These are phyloP conservation scores for Ogataea paradorogensis DNA, from an alignment of 805 yeast species.

Conservation along the genomic window DNA sequence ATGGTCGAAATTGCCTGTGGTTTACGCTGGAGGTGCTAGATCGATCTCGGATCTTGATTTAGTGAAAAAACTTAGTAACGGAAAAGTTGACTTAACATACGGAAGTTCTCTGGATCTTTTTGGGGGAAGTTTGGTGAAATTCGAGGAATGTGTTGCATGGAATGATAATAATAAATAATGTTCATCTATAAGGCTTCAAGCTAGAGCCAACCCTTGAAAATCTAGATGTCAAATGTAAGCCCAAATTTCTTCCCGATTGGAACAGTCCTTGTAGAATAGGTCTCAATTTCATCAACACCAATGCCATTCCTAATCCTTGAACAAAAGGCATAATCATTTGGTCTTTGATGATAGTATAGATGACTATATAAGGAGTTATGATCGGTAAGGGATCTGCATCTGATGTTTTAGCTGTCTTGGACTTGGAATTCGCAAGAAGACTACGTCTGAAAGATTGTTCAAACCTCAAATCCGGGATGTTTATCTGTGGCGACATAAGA, in stretches of 20 bases:
- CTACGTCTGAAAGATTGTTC: conserved; percentile 56
- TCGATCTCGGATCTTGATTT: conserved; percentile 61
- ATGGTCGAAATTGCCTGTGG: conserved; percentile 77
- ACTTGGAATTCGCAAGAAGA: conserved; percentile 25
- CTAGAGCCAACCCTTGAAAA: conserved; percentile 13
- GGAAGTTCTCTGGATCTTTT: conserved; percentile 94
- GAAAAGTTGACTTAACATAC: conserved; percentile 85
- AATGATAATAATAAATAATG: conserved; percentile 35
- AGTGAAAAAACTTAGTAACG: conserved; percentile 67
- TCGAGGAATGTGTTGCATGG: conserved; percentile 76
- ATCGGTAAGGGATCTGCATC: conserved; percentile 13
- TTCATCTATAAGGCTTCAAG: conserved; percentile 8
- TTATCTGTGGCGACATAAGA: conserved; percentile 13
- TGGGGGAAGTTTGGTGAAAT: conserved; percentile 82
- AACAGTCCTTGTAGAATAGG: conserved; percentile 35
- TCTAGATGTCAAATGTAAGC: conserved; percentile 17
- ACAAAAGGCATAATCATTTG: conserved; percentile 54
- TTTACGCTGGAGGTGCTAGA: conserved; percentile 97
- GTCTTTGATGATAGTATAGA: conserved; percentile 49
- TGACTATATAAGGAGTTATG: conserved; percentile 44
- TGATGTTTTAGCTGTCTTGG: conserved; percentile 12
- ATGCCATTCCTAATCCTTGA: conserved; percentile 51
- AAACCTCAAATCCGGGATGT: conserved; percentile 63
- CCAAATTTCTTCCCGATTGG: conserved; percentile 23
- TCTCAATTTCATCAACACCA: conserved; percentile 33